These are phyloP conservation scores for Beauveria caledonica DNA, from an alignment of 2,329 filamentous ascomycete genomes.

Conservation along the genomic window DNA sequence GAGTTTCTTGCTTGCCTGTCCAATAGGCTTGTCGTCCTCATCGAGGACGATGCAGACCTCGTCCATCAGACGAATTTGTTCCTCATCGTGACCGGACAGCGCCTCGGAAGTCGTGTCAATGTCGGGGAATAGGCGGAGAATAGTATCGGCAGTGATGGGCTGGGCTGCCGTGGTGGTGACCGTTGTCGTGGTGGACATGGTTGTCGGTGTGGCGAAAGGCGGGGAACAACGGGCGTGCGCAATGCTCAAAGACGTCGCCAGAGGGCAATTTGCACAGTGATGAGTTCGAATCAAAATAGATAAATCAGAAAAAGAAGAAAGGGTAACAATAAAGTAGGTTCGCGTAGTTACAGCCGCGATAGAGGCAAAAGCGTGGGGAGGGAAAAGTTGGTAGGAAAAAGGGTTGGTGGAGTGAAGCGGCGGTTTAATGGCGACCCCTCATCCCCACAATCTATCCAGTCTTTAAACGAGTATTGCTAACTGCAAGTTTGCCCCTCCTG, in stretches of 20 bases:
- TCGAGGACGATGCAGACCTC: slow-evolving; percentile 97
- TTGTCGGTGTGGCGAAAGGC: slow-evolving; percentile 1
- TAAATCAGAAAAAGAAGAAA: not conserved
- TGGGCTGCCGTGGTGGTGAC: slow-evolving; percentile 40
- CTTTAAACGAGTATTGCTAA: not conserved
- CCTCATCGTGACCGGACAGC: slow-evolving; percentile 86
- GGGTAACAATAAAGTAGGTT: not conserved
- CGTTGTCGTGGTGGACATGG: slow-evolving; percentile 22
- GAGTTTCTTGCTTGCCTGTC: slow-evolving; percentile 94
- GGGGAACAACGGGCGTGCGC: not conserved
- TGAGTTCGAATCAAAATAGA: not conserved
- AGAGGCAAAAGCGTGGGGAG: not conserved
- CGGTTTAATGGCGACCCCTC: too few species aligned
- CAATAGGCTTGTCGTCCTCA: slow-evolving; percentile 85
- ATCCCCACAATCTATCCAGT: too few species aligned
- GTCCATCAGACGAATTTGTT: slow-evolving; percentile 97
- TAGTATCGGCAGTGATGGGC: slow-evolving; percentile 75
- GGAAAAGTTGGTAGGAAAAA: not conserved
- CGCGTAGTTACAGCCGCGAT: not conserved
- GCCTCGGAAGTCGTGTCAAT: slow-evolving; percentile 63
- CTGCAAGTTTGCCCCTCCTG: not conserved
- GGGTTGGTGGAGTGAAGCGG: not conserved
- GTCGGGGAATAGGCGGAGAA: slow-evolving; percentile 83
- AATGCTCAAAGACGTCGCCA: not conserved
- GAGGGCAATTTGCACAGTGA: not conserved